These are phyloP conservation scores for Penicillium hordei DNA, from an alignment of 2,329 filamentous ascomycete species.

Conservation along the genomic window DNA sequence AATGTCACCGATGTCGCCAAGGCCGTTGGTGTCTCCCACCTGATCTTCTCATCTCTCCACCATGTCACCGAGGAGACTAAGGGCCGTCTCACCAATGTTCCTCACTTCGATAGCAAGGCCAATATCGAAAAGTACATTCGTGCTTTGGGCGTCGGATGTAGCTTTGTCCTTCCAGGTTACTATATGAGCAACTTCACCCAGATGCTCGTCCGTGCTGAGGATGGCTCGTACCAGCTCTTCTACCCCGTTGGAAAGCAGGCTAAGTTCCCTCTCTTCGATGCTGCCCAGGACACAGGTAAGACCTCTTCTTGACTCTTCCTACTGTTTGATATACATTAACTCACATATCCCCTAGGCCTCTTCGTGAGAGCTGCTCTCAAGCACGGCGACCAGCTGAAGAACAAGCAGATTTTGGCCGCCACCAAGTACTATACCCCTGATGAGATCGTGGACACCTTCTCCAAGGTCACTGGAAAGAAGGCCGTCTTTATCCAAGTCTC, in stretches of 20 bases:
- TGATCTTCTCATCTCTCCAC: constrained; percentile 13
- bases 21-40: constrained; percentile 9
- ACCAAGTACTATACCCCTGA: constrained; percentile 40
- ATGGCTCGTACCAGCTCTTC: constrained; percentile 10
- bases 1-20: constrained; percentile 13
- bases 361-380: constrained; percentile 37
- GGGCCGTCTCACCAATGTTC: background rate
- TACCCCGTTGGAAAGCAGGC: constrained; percentile 8
- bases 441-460: constrained; percentile 44
- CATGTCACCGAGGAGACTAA: constrained; percentile 7
- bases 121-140: background rate
- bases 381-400: constrained; percentile 46
- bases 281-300: constrained; percentile 46
- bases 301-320: constrained; percentile 35
- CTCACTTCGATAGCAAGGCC: constrained; percentile 1
- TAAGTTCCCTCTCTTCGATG: constrained; percentile 14
- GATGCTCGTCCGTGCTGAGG: constrained; percentile 7
- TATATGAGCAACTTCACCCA: constrained; percentile 5
- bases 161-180: constrained; percentile 1
- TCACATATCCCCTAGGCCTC: constrained; percentile 2
- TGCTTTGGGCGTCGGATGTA: background rate
- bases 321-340: background rate
- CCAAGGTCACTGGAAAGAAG: constrained; percentile 43
- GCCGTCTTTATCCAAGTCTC: constrained; percentile 24
- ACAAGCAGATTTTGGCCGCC: constrained; percentile 49